Percentiles rank a stretch among this genome's conserved stretches.
Conservation (phyloP, 441 rosid species). For the Isatis lusitanica region DNA sequence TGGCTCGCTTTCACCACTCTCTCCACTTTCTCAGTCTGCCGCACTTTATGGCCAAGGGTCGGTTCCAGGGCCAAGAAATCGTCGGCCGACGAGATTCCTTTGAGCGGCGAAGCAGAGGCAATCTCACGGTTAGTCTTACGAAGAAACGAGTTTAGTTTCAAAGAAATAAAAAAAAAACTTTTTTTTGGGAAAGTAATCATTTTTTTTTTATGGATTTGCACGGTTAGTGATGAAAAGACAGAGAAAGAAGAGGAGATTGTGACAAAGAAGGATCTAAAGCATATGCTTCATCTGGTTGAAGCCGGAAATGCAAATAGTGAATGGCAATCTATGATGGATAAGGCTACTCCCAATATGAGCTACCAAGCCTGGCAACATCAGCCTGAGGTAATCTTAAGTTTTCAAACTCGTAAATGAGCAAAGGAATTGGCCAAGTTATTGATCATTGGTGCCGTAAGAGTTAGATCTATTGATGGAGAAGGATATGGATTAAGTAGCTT, state of each 20-base stretch:
- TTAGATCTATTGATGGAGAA: background rate
- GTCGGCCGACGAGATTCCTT: background rate
- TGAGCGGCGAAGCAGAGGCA: slow-evolving; percentile 34
- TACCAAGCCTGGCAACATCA: slow-evolving; percentile 92
- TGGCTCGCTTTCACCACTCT: slow-evolving; percentile 92
- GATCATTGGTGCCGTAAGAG: background rate
- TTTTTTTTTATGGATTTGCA: slow-evolving; percentile 22
- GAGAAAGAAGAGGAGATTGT: slow-evolving; percentile 53
- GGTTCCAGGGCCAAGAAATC: slow-evolving; percentile 43
- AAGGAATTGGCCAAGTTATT: background rate
- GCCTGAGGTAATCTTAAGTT: slow-evolving; percentile 57
- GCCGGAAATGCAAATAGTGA: slow-evolving; percentile 64
- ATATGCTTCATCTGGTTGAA: slow-evolving; percentile 70
- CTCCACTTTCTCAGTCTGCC: slow-evolving; percentile 78
- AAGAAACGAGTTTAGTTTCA: background rate
- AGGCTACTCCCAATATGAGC: slow-evolving; percentile 69
- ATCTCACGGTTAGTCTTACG: slow-evolving; percentile 44
- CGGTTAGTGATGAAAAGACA: slow-evolving; percentile 28
- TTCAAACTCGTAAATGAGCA: background rate
- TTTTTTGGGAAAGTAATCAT: too few relatives aligned
- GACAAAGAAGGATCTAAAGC: slow-evolving; percentile 75
- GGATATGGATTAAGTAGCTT: background rate
- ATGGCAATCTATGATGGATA: slow-evolving; percentile 91
- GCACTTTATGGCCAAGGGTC: slow-evolving; percentile 65
- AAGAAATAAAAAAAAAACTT: too few relatives aligned